Evolutionary conservation across 1,139 yeast species (phyloP).

Genomic region (Meyerozyma carpophila): DNA sequence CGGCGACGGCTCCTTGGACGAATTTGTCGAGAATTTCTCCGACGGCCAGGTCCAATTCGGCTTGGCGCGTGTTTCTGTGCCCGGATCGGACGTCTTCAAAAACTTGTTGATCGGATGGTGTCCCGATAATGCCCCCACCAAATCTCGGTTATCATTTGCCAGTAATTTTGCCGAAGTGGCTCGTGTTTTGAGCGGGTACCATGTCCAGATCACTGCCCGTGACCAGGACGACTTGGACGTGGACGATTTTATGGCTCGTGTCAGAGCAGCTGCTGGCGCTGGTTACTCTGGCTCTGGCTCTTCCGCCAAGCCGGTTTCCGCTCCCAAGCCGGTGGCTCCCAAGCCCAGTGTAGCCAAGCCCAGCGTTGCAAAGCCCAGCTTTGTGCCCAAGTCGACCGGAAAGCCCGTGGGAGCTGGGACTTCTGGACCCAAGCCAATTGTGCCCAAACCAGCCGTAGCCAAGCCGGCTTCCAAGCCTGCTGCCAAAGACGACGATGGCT

Average conservation of each 20-base stretch:
- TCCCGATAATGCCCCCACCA: slow-evolving; percentile 79
- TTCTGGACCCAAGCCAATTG: slow-evolving; percentile 10
- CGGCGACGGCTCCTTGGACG: slow-evolving; percentile 65
- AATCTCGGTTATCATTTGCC: slow-evolving; percentile 69
- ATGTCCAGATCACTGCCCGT: slow-evolving; percentile 95
- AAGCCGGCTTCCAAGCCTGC: slow-evolving; percentile 22
- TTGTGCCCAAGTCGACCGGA: slow-evolving; percentile 36
- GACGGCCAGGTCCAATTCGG: slow-evolving; percentile 93
- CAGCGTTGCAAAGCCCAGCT: slow-evolving; percentile 25
- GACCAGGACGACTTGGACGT: slow-evolving; percentile 85
- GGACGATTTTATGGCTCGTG: slow-evolving; percentile 65
- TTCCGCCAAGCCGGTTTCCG: slow-evolving; percentile 6
- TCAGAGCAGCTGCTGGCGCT: slow-evolving; percentile 93
- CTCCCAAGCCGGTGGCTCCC: slow-evolving; percentile 1
- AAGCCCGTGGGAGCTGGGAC: slow-evolving; percentile 24
- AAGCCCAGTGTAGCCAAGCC: slow-evolving; percentile 15
- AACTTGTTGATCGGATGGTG: slow-evolving; percentile 90
- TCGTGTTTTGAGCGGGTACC: slow-evolving; percentile 71
- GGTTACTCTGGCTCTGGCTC: slow-evolving; percentile 65
- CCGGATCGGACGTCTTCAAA: slow-evolving; percentile 84
- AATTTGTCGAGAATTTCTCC: slow-evolving; percentile 74
- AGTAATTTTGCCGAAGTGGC: slow-evolving; percentile 72
- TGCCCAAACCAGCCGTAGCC: slow-evolving; percentile 19
- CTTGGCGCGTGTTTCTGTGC: slow-evolving; percentile 79
- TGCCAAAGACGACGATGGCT: slow-evolving; percentile 43